Evolutionary conservation across 2,329 filamentous ascomycete genomes (phyloP), one percentile per base, ranked within the genome.

Genomic region (Sclerotinia nivalis): DNA sequence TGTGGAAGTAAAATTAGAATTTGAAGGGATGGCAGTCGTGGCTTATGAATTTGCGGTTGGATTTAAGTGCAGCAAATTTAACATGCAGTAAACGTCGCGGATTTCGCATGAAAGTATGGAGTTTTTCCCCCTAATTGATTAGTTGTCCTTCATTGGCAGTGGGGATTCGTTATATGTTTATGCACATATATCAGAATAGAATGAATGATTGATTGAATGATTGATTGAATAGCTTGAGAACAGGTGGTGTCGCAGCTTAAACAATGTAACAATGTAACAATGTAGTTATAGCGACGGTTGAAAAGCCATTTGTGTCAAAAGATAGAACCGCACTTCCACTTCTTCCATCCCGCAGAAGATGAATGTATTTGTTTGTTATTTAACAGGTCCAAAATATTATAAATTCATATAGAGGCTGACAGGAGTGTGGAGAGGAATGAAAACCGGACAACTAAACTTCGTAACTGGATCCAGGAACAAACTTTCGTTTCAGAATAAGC

Each of bases 11-110:
- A 50, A 60, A 52, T 25, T 68, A 60, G 50, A 45, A 62, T 49
- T 62, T 60, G 45, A 50, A 40, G 45, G 64, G 15, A 66, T 58
- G 37, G 34, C 22, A 58, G 45, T 34, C 45, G 66, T 68, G 66
- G 66, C 66, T 68, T 45, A 54, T 61, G 55, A 61, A n/a, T 68
- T 66, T 45, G 56, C 45, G 47, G 56, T 68, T 62, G 66, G 45
- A 49, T 62, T 56, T n/a, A 52, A 50, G 22, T 68, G 20, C 49
- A 55, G 50, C 43, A 68, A 50, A 15, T 62, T 62, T 62, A 61
- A 68, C 52, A 68, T 68, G 66, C 55, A 68, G 66, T 52, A 64
- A 50, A 64, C 45, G 25, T 61, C 59, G 43, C 25, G 45, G 40
- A 62, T 62, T 45, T 52, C 66, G 66, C 56, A 45, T 31, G 66